Percentiles rank a stretch among this genome's conserved stretches.
Evolutionary conservation across 2,329 filamentous ascomycete genomes (phyloP).

Genomic region (Zasmidium citrigriseum): DNA sequence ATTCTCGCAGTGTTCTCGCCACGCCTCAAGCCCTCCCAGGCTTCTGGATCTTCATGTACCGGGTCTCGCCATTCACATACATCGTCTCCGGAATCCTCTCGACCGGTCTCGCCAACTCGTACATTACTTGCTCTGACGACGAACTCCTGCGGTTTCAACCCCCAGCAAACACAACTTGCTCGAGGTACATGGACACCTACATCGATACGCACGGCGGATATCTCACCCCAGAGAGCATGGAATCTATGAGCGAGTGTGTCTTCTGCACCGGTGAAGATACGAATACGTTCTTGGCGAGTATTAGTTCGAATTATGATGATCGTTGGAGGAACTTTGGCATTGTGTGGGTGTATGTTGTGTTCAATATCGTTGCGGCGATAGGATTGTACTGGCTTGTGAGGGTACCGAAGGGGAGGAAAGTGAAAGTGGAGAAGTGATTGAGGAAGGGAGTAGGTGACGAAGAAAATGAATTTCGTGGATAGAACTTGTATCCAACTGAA

Average conservation of each 20-base stretch:
- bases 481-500: too few relatives aligned
- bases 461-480: too few relatives aligned
- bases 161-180: conserved; percentile 45
- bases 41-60: conserved; percentile 70
- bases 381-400: not conserved
- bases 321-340: conserved; percentile 54
- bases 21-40: conserved; percentile 48
- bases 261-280: conserved; percentile 27
- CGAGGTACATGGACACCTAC: conserved; percentile 36
- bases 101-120: conserved; percentile 65
- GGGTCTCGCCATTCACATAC: conserved; percentile 78
- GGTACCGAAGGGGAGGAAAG: not conserved
- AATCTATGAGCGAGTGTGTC: not conserved
- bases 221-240: not conserved
- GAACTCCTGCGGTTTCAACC: conserved; percentile 68
- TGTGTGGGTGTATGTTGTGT: conserved; percentile 36
- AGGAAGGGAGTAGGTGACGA: too few relatives aligned
- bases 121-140: conserved; percentile 64
- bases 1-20: not conserved
- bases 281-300: conserved; percentile 39
- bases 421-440: not conserved
- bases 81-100: conserved; percentile 70
- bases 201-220: conserved; percentile 44
- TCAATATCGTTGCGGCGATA: not conserved
- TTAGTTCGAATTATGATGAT: conserved; percentile 39